Evolutionary conservation across 306 rosid species (phyloP), one percentile per base, ranked within the genome.

Genomic region (Gynostemma pentaphyllum): DNA sequence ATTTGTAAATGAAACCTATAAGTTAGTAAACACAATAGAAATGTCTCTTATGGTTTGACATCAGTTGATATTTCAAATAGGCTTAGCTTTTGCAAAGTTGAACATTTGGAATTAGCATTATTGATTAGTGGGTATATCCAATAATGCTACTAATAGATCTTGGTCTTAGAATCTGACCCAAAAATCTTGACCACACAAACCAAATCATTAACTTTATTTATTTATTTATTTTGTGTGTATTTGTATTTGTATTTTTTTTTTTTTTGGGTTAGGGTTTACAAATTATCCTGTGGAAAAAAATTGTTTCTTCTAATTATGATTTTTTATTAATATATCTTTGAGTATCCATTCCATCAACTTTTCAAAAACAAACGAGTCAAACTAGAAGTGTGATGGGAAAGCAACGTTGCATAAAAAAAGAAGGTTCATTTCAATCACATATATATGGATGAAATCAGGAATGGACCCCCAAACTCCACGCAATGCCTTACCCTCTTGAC

Each of bases 61-160:
- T n/a, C n/a, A n/a, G n/a, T n/a, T n/a, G n/a, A n/a, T n/a, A n/a
- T n/a, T n/a, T n/a, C n/a, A n/a, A n/a, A n/a, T n/a, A n/a, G n/a
- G n/a, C n/a, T n/a, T n/a, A n/a, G n/a, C n/a, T n/a, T n/a, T n/a
- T n/a, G n/a, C n/a, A n/a, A n/a, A n/a, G n/a, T n/a, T n/a, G n/a
- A n/a, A n/a, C n/a, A n/a, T n/a, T n/a, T n/a, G n/a, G 63, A 19
- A 57, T 34, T 57, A 34, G 45, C 42, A 57, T 34, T 57, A 57
- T 57, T 56, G 41, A 32, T 55, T 22, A 12, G 63, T 57, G 45
- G 64, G 6, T 34, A 28, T 34, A 34, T 57, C 9, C 18, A 57
- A 57, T 57, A 36, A 36, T 57, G 19, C 19, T 57, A 57, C 45
- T 18, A 32, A 45, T 56, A 30, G 63, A 9, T 51, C 18, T 27